phyloP scores from a whole-genome alignment of 371 early-diverging fungal species.

The Saksenaea oblongispora region DNA sequence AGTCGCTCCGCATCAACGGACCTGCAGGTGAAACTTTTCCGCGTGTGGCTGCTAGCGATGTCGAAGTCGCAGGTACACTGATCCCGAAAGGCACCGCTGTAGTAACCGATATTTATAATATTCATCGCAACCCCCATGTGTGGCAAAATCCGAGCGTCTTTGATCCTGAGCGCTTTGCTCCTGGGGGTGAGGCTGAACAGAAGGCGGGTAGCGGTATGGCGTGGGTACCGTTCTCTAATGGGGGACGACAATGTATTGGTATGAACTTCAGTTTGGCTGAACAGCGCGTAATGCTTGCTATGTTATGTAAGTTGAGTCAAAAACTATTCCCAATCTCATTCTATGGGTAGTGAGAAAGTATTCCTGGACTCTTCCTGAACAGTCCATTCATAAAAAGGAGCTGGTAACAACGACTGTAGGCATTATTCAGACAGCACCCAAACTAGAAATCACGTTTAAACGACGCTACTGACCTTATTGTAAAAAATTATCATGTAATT shows the following conservation, averaged over 20 bases:
- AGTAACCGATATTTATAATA: conserved; percentile 11
- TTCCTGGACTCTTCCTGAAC: conserved; percentile 9
- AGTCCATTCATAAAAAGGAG: conserved; percentile 18
- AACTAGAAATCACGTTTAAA: conserved; percentile 16
- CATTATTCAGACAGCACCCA: background rate
- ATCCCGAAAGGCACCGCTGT: conserved; percentile 16
- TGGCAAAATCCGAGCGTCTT: conserved; percentile 40
- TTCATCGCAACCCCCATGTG: conserved; percentile 31
- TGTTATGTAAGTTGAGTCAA: conserved; percentile 25
- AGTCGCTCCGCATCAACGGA: conserved; percentile 7
- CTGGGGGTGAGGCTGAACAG: conserved; percentile 24
- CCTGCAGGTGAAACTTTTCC: conserved; percentile 4
- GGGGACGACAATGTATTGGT: conserved; percentile 52
- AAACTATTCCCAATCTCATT: background rate
- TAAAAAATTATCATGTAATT: no score
- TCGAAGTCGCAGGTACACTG: conserved; percentile 7
- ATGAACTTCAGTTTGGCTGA: conserved; percentile 51
- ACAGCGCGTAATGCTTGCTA: conserved; percentile 42
- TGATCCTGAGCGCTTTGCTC: conserved; percentile 47
- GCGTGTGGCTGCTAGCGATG: conserved; percentile 6
- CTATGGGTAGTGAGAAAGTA: conserved; percentile 18
- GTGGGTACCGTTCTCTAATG: conserved; percentile 47
- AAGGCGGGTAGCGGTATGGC: conserved; percentile 3
- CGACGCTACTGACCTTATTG: conserved; percentile 19
- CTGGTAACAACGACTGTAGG: conserved; percentile 7